Evolutionary conservation across 352 stramenopile genomes (phyloP), one percentile per base, ranked within the genome.

Genomic region (Pythium coloratum): DNA sequence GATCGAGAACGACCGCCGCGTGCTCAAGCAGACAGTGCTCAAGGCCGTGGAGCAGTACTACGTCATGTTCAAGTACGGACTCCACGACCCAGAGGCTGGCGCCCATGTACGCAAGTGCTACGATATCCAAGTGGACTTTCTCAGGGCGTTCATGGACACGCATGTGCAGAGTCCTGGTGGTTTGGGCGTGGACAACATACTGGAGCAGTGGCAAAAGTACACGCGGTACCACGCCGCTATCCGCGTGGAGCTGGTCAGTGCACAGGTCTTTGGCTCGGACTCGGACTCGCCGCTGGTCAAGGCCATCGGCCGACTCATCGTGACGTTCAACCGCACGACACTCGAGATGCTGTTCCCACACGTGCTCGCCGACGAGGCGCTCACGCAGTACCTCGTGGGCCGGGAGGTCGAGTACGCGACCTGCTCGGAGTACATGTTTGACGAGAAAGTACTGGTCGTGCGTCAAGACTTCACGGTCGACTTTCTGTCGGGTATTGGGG

Each of bases 281-380:
- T 64, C 62, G 28, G 75, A 80, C 13, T 68, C 73, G 28, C 81
- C 83, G 6, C 75, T 92, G 28, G 82, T 88, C 7, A 73, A 86
- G 55, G 81, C 76, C 33, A 72, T 67, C 3, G 73, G 78, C 2
- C 50, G 68, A 0, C 63, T 92, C 26, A 57, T 55, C 3, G 78
- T 92, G 24, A 78, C 71, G 1, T 59, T 90, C 38, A 89, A 73
- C 60, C 81, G 80, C 50, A 47, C 58, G 16, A 87, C 81, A 9
- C 82, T 93, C 42, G 81, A 88, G 44, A 64, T 77, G n/a, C 66
- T 93, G 36, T 93, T 91, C 62, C 85, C 85, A 14, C 71, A 88
- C 58, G 73, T 89, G 14, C 38, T 93, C 1, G 46, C 55, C 6
- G 76, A 91, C 59, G 81, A 92, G 49, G 57, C 64, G 59, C 65